Percentiles rank a stretch among this genome's conserved stretches.
These are phyloP conservation scores for Colletotrichum graminicola DNA, from an alignment of 2,329 filamentous ascomycete species.

Conservation along the genomic window DNA sequence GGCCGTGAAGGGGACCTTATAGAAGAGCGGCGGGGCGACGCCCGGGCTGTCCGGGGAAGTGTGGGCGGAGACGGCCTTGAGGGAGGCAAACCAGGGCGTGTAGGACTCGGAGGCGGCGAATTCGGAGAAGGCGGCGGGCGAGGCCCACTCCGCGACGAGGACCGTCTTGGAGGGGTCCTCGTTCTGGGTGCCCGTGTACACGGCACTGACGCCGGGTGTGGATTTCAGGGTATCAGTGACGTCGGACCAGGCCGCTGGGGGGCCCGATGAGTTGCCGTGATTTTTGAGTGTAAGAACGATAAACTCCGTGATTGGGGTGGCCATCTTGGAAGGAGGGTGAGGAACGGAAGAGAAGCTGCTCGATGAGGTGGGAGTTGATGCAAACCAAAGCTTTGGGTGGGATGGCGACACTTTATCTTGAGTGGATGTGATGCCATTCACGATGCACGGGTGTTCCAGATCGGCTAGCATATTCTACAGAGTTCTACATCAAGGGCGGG, in stretches of 20 bases:
- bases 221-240: slow-evolving; percentile 39
- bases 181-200: slow-evolving; percentile 52
- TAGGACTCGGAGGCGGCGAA: slow-evolving; percentile 58
- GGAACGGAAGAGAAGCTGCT: neutral
- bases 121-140: slow-evolving; percentile 50
- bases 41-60: slow-evolving; percentile 16
- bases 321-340: slow-evolving; percentile 10
- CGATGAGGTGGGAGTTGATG: neutral
- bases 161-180: slow-evolving; percentile 52
- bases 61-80: slow-evolving; percentile 48
- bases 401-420: slow-evolving; percentile 7
- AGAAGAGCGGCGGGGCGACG: slow-evolving; percentile 43
- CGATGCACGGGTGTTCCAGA: neutral
- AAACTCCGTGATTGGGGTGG: slow-evolving; percentile 40
- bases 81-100: slow-evolving; percentile 55
- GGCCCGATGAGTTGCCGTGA: slow-evolving; percentile 24
- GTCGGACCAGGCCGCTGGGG: slow-evolving; percentile 34
- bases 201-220: slow-evolving; percentile 49
- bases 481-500: slow-evolving; percentile 13
- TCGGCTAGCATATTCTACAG: slow-evolving; percentile 26
- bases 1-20: slow-evolving; percentile 39
- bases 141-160: slow-evolving; percentile 52
- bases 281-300: slow-evolving; percentile 35
- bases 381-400: neutral
- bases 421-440: slow-evolving; percentile 6